Evolutionary conservation across 2,329 filamentous ascomycete species (phyloP).

Genomic region (Clonostachys chloroleuca): DNA sequence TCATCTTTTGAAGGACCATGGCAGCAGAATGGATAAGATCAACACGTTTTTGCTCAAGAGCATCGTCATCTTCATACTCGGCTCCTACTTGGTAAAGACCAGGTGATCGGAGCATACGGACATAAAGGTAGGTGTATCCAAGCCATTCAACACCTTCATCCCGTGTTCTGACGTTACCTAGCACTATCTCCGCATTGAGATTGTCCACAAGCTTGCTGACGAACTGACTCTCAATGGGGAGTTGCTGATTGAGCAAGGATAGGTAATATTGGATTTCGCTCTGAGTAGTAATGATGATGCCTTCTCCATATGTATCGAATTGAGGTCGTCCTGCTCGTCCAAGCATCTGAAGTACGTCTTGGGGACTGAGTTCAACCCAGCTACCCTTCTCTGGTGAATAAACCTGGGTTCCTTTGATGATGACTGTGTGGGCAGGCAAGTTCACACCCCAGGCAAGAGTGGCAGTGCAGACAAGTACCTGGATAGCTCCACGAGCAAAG

Average conservation of each 20-base stretch:
- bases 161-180: constrained; percentile 85
- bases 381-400: constrained; percentile 98
- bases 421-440: constrained; percentile 92
- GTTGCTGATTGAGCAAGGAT: constrained; percentile 91
- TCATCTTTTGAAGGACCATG: constrained; percentile 78
- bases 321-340: constrained; percentile 94
- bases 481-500: constrained; percentile 85
- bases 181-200: constrained; percentile 90
- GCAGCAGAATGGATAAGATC: constrained; percentile 95
- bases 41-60: constrained; percentile 94
- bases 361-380: constrained; percentile 96
- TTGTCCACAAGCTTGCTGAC: constrained; percentile 92
- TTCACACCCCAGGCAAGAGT: constrained; percentile 99
- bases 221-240: constrained; percentile 96
- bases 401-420: constrained; percentile 97
- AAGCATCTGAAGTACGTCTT: constrained; percentile 98
- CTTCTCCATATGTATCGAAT: constrained; percentile 96
- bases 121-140: constrained; percentile 95
- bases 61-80: constrained; percentile 90
- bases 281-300: constrained; percentile 97
- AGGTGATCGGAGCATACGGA: constrained; percentile 94
- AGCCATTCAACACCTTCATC: constrained; percentile 99
- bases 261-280: constrained; percentile 96
- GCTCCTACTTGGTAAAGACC: constrained; percentile 93
- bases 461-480: constrained; percentile 94